Conservation (phyloP, 345 rosid species). For the Passiflora organensis region DNA sequence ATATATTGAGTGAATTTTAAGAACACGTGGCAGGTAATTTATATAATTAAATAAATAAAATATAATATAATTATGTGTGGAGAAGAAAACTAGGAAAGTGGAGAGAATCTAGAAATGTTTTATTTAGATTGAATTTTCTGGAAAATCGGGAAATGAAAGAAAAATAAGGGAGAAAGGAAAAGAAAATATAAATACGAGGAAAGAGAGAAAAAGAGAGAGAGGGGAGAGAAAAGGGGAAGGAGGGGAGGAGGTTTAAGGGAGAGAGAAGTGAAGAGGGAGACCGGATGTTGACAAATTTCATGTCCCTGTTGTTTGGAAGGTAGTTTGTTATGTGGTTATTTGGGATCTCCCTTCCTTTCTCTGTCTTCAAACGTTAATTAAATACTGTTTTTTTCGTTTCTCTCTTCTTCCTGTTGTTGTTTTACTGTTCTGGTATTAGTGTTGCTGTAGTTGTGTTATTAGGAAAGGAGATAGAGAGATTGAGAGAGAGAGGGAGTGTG, state of each 20-base stretch:
- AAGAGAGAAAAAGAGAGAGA: conserved; percentile 21
- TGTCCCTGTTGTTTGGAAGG: conserved; percentile 85
- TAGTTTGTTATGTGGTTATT: conserved; percentile 77
- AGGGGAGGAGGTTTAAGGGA: too few relatives aligned
- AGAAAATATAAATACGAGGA: neutral
- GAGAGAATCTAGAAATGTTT: conserved; percentile 59
- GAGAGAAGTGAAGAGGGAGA: conserved; percentile 90
- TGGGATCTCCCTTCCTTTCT: conserved; percentile 54
- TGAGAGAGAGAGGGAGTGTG: conserved; percentile 39
- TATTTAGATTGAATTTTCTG: conserved; percentile 8
- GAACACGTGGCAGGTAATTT: too few relatives aligned
- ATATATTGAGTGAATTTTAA: too few relatives aligned
- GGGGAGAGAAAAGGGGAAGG: conserved; percentile 43
- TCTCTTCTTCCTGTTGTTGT: conserved; percentile 13
- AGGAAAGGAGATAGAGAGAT: conserved; percentile 24
- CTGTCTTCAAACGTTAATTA: conserved; percentile 29
- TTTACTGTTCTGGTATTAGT: too few relatives aligned
- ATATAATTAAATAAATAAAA: too few relatives aligned
- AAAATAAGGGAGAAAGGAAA: too few relatives aligned
- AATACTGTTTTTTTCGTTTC: conserved; percentile 27
- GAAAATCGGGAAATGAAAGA: conserved; percentile 6
- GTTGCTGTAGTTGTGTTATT: conserved; percentile 15
- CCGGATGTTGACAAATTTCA: conserved; percentile 97
- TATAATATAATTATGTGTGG: too few relatives aligned
- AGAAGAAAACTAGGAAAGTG: conserved; percentile 33